phyloP scores from a whole-genome alignment of 768 basidiomycete species.

The Tricholoma flavovirens region DNA sequence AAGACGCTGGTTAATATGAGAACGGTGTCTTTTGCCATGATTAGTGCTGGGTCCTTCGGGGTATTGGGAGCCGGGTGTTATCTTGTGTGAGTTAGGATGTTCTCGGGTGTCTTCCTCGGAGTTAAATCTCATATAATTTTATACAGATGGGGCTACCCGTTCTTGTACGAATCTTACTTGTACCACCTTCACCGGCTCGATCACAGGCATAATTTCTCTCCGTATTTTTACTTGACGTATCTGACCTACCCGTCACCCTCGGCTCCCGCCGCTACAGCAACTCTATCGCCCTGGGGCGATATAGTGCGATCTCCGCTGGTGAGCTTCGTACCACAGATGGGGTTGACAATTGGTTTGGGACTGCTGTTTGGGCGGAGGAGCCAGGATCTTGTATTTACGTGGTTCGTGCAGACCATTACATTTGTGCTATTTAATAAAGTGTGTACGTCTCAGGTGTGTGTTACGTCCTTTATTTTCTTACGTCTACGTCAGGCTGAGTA shows the following conservation, averaged over 20 bases:
- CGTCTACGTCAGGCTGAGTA: neutral
- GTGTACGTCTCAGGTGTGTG: slow-evolving; percentile 85
- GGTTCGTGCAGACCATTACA: slow-evolving; percentile 85
- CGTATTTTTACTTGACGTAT: slow-evolving; percentile 95
- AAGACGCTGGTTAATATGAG: slow-evolving; percentile 40
- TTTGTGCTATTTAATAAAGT: slow-evolving; percentile 99
- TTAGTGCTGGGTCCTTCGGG: slow-evolving; percentile 67
- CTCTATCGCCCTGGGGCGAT: slow-evolving; percentile 30
- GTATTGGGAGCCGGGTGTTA: slow-evolving; percentile 62
- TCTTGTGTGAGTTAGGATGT: slow-evolving; percentile 52
- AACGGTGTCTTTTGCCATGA: slow-evolving; percentile 57
- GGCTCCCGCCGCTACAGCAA: slow-evolving; percentile 10
- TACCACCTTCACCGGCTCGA: slow-evolving; percentile 90
- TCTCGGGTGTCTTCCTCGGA: neutral
- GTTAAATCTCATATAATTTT: neutral
- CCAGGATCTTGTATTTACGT: slow-evolving; percentile 68
- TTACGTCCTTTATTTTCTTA: neutral
- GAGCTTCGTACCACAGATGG: slow-evolving; percentile 82
- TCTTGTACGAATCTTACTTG: slow-evolving; percentile 86
- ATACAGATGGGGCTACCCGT: slow-evolving; percentile 88
- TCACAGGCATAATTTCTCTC: slow-evolving; percentile 97
- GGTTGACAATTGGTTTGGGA: slow-evolving; percentile 64
- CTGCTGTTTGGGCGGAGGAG: slow-evolving; percentile 57
- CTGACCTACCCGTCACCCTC: slow-evolving; percentile 60
- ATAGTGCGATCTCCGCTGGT: slow-evolving; percentile 67